Base-by-base conservation (phyloP, 2,329 filamentous ascomycete genomes). In the Lachnellula willkommii region DNA sequence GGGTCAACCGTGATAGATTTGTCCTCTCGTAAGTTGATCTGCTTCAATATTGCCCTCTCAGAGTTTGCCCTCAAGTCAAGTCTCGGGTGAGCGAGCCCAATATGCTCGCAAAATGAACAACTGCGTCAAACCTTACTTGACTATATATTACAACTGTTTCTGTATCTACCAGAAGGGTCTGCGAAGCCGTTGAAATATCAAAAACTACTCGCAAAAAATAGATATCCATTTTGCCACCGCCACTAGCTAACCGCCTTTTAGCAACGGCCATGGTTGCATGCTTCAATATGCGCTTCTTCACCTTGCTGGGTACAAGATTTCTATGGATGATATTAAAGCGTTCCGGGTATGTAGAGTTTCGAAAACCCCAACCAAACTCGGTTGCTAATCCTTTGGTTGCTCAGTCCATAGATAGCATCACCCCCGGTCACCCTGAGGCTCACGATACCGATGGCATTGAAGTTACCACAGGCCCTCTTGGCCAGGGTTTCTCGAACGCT, bases 211-310 rank as follows among this genome's bases (percentile, higher is more conserved):
- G 28, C 28, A 32, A 32, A 9, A 42, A 28, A 22, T 17, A 50
- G 5, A 17, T 37, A 3, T 37, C 1, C 12, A 32, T 17, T 42
- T 42, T 42, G 17, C 35, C 46, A 39, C 26, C 12, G 20, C n/a
- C 5, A 14, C 22, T 49, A 47, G 60, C 57, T 60, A 58, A 64
- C 54, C 5, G 47, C 24, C 52, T 49, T 15, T 51, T 68, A 96
- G 92, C 60, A 99, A 99, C 81, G 94, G 94, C 68, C 94, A 99
- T 79, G 94, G 88, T 69, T 99, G 94, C 84, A 96, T 99, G 92
- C 90, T 99, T 60, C 94, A 96, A 75, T 99, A 99, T 86, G 89
- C 93, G 70, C 84, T 99, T 67, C 88, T 99, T 70, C 94, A 99
- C 81, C 82, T 99, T 55, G 96, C 92, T 77, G 94, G 94, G 74